Conservation (phyloP, 306 rosid species). For the Prunus kanzakura region DNA sequence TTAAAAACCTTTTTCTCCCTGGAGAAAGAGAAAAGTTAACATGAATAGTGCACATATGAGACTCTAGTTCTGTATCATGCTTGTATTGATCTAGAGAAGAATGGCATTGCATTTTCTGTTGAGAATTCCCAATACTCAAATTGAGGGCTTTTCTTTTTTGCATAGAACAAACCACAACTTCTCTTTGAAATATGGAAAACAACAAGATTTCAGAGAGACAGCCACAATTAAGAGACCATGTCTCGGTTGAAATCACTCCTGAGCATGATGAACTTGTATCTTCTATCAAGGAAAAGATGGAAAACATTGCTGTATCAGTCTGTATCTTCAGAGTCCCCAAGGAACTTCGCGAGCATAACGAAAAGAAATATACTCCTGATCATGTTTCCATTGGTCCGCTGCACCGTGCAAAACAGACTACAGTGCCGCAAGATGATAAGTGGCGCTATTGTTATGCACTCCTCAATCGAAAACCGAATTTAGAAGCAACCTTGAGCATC, state of each 20-base stretch:
- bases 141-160: background rate
- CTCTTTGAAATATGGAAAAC: slow-evolving; percentile 22
- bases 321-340: slow-evolving; percentile 44
- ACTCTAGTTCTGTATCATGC: background rate
- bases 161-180: background rate
- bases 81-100: background rate
- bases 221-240: slow-evolving; percentile 3
- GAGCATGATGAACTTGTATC: slow-evolving; percentile 31
- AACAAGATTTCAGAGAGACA: background rate
- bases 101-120: slow-evolving; percentile 2
- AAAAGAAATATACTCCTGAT: slow-evolving; percentile 22
- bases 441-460: slow-evolving; percentile 50
- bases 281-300: slow-evolving; percentile 43
- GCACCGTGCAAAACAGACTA: slow-evolving; percentile 19
- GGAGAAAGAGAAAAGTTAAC: too few relatives aligned
- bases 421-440: slow-evolving; percentile 32
- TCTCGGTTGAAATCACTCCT: slow-evolving; percentile 11
- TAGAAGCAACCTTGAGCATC: slow-evolving; percentile 30
- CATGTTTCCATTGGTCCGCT: slow-evolving; percentile 54
- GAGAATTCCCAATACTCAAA: background rate
- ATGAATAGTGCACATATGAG: background rate
- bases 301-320: slow-evolving; percentile 28
- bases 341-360: background rate
- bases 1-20: too few relatives aligned
- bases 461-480: slow-evolving; percentile 41